These are phyloP conservation scores for Cercospora janseana DNA, from an alignment of 2,329 filamentous ascomycete species.

Conservation along the genomic window DNA sequence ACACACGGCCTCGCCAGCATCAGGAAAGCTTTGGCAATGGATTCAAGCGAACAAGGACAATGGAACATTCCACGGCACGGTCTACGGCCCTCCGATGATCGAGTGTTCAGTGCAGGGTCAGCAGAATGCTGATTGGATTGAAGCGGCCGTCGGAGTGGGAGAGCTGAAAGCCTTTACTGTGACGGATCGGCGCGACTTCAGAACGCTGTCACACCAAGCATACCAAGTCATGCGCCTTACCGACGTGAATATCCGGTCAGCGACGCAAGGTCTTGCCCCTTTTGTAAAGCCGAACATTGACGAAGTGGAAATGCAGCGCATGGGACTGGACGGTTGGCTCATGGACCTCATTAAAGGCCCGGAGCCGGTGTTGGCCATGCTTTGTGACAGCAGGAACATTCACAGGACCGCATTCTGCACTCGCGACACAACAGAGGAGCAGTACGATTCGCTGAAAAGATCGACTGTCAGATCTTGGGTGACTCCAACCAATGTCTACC, in stretches of 20 bases:
- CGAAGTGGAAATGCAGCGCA: conserved; percentile 53
- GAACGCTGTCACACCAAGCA: conserved; percentile 65
- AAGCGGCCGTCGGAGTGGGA: conserved; percentile 54
- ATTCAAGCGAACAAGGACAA: conserved; percentile 62
- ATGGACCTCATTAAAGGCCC: conserved; percentile 79
- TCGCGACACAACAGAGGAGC: conserved; percentile 61
- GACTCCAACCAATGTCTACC: conserved; percentile 63
- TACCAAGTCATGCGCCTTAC: conserved; percentile 63
- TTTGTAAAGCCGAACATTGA: conserved; percentile 56
- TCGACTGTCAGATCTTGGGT: conserved; percentile 66
- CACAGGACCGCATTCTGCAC: conserved; percentile 67
- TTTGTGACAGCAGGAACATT: conserved; percentile 71
- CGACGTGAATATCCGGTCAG: conserved; percentile 69
- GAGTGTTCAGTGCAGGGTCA: conserved; percentile 76
- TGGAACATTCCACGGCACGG: conserved; percentile 66
- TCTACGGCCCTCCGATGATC: conserved; percentile 78
- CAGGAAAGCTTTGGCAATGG: conserved; percentile 75
- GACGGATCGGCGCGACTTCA: conserved; percentile 73
- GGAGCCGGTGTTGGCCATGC: conserved; percentile 78
- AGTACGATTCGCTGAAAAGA: conserved; percentile 61
- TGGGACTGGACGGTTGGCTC: conserved; percentile 76
- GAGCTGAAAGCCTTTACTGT: conserved; percentile 67
- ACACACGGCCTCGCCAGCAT: conserved; percentile 59
- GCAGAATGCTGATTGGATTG: conserved; percentile 61
- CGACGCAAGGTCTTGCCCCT: conserved; percentile 52